Evolutionary conservation across 495 filamentous ascomycete species (phyloP), one percentile per base, ranked within the genome.

Genomic region (Friedmanniomyces simplex): DNA sequence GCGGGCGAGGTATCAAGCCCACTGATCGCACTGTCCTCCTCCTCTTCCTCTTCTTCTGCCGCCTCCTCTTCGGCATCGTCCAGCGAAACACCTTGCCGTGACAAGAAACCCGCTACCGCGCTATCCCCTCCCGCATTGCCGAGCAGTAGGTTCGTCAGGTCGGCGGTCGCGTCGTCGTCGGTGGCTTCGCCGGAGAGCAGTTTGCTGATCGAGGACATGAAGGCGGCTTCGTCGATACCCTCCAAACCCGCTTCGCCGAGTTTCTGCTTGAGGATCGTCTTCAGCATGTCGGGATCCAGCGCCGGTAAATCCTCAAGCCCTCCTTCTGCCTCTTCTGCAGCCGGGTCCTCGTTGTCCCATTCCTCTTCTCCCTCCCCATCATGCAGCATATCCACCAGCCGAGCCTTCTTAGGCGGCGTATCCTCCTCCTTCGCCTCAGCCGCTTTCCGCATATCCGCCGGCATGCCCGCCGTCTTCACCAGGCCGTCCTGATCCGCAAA

Each of bases 151-250:
- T 63, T 53, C 22, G 68, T 66, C 39, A 72, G 32, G 28, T 67
- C 58, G 12, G 62, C 67, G 0, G 62, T 63, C 18, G 67, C 69
- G n/a, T 69, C 68, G 34, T 71, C 70, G 4, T 63, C 64, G 10
- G 41, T 62, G 30, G 50, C 60, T 48, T 71, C 60, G 24, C 63
- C 60, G 12, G 50, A 50, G 22, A 70, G 57, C 67, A 72, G 68
- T 21, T 67, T 62, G 50, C 59, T 61, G 18, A 66, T 65, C 22
- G 65, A 68, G 42, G 66, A 26, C 43, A 72, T 66, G 22, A 72
- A 63, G 1, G 65, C 63, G 12, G 54, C 39, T 24, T 67, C 63
- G 50, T 71, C 70, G 49, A 69, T 60, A 51, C 62, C 67, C n/a
- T 55, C 51, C n/a, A 66, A 59, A 0, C 68, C 68, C 16, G 64